Conservation (phyloP, 768 basidiomycete genomes). For the Hortiboletus campestris region DNA sequence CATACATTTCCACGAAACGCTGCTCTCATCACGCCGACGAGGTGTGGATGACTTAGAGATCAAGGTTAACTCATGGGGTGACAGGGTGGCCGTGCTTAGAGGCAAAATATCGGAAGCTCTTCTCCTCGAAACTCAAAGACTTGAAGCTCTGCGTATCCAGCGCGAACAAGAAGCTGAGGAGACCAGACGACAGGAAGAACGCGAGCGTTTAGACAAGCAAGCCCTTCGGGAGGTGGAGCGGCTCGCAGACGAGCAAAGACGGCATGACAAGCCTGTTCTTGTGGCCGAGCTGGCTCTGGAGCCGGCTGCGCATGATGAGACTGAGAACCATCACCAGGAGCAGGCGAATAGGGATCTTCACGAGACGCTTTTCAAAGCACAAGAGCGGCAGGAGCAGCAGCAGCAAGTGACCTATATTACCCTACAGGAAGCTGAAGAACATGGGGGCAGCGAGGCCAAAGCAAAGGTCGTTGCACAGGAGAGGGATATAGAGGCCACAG, state of each 20-base stretch:
- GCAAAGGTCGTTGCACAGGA: not conserved
- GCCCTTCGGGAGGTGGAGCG: conserved; percentile 36
- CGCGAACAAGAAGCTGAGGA: conserved; percentile 29
- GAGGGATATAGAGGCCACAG: not conserved
- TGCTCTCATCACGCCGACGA: conserved; percentile 49
- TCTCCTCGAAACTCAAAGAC: conserved; percentile 41
- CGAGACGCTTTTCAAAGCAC: not conserved
- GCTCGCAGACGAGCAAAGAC: conserved; percentile 23
- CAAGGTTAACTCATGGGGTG: conserved; percentile 48
- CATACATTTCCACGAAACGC: conserved; percentile 41
- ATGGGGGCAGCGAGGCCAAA: not conserved
- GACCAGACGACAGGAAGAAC: conserved; percentile 17
- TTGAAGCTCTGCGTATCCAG: conserved; percentile 37
- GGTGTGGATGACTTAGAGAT: conserved; percentile 52
- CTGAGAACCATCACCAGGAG: conserved; percentile 25
- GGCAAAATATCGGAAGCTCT: conserved; percentile 39
- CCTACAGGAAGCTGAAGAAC: conserved; percentile 1
- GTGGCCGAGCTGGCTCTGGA: conserved; percentile 11
- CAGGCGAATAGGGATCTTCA: conserved; percentile 11
- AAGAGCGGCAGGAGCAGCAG: not conserved
- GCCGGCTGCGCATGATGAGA: conserved; percentile 17
- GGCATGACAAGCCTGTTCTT: conserved; percentile 26
- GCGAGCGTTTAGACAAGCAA: conserved; percentile 33
- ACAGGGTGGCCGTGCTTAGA: conserved; percentile 32
- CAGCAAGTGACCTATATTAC: not conserved